These are phyloP conservation scores for Verbascum thapsus DNA, from an alignment of 257 asterid species.

Conservation along the genomic window DNA sequence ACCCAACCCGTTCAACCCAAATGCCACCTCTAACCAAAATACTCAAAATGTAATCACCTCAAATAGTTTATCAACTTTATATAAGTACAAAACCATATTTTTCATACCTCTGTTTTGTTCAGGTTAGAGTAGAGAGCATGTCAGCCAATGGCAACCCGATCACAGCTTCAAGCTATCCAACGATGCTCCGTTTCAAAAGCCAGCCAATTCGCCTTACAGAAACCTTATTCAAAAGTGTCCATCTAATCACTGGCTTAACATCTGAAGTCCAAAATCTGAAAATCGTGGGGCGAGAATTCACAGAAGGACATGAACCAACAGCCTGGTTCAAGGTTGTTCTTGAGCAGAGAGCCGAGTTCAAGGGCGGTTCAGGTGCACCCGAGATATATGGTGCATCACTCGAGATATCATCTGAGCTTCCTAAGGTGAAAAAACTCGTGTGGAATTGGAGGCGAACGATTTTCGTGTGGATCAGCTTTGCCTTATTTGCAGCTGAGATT, in stretches of 20 bases:
- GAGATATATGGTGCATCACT: slow-evolving; percentile 52
- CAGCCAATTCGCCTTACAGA: slow-evolving; percentile 38
- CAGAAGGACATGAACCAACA: slow-evolving; percentile 45
- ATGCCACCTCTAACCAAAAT: too few species aligned
- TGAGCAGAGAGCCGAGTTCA: slow-evolving; percentile 55
- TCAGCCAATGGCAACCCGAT: slow-evolving; percentile 45
- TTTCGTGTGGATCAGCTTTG: slow-evolving; percentile 53
- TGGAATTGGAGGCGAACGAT: slow-evolving; percentile 58
- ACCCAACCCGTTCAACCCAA: too few species aligned
- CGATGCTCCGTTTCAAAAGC: slow-evolving; percentile 58
- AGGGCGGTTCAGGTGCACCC: slow-evolving; percentile 56
- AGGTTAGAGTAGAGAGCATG: slow-evolving; percentile 61
- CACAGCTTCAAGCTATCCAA: slow-evolving; percentile 47
- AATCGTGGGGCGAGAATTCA: slow-evolving; percentile 37
- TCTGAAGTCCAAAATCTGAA: slow-evolving; percentile 54
- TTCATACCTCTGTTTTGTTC: background rate
- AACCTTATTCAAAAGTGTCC: slow-evolving; percentile 46
- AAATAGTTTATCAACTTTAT: too few species aligned
- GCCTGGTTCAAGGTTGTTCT: slow-evolving; percentile 43
- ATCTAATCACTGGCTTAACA: slow-evolving; percentile 54
- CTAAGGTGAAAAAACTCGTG: slow-evolving; percentile 38
- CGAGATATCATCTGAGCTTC: slow-evolving; percentile 48
- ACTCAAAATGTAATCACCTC: too few species aligned
- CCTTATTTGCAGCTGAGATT: slow-evolving; percentile 33
- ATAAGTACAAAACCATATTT: background rate